Conservation (phyloP, 2,329 filamentous ascomycete genomes). For the Hypoxylon sp. region DNA sequence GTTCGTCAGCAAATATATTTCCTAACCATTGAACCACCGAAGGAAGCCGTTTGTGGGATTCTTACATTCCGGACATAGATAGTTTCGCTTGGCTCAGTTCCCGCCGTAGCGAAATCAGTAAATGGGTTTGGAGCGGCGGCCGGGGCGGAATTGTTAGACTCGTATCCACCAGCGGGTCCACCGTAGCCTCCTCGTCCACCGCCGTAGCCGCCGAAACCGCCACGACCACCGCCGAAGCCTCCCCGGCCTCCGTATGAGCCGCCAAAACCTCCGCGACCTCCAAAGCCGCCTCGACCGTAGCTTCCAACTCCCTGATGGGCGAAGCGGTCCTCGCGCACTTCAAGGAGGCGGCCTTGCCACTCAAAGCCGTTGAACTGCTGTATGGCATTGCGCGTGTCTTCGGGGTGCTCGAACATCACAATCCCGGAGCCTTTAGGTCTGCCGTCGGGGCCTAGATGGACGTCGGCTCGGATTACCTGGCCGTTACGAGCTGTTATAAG, state of each 20-base stretch:
- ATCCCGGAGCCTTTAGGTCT: constrained; percentile 97
- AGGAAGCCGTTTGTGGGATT: constrained; percentile 45
- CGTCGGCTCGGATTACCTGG: constrained; percentile 92
- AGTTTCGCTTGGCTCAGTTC: constrained; percentile 83
- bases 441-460: constrained; percentile 91
- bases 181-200: constrained; percentile 58
- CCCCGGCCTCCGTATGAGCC: constrained; percentile 58
- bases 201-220: constrained; percentile 23
- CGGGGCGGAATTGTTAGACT: constrained; percentile 57
- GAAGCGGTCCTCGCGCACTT: constrained; percentile 97
- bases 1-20: constrained; percentile 39
- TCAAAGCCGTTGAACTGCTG: constrained; percentile 99
- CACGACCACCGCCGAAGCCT: constrained; percentile 61
- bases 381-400: constrained; percentile 96
- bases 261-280: constrained; percentile 69
- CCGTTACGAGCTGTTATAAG: constrained; percentile 71
- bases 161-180: constrained; percentile 55
- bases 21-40: constrained; percentile 38
- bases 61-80: constrained; percentile 99
- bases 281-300: constrained; percentile 66
- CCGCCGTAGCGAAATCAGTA: constrained; percentile 91
- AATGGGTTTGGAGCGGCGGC: constrained; percentile 85
- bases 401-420: constrained; percentile 93
- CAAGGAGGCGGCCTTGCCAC: constrained; percentile 93
- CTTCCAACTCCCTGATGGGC: constrained; percentile 75